These are phyloP conservation scores for Termitomyces sp. DNA, from an alignment of 768 basidiomycete genomes.

Conservation along the genomic window DNA sequence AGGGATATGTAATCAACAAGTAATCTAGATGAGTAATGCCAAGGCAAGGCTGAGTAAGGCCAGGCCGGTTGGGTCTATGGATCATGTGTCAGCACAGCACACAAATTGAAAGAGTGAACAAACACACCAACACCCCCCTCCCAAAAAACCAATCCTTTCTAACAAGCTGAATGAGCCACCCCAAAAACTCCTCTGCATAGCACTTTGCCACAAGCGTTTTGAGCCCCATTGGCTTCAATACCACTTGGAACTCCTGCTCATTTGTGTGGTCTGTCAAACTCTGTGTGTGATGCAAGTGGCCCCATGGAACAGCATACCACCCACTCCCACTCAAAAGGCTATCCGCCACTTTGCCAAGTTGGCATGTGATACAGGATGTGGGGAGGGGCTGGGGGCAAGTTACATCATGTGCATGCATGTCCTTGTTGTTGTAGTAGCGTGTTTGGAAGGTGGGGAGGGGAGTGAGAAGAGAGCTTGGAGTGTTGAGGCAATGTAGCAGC, in stretches of 20 bases:
- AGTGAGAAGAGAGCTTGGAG: slow-evolving; percentile 86
- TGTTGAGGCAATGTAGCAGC: slow-evolving; percentile 97
- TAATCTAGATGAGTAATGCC: too few relatives aligned
- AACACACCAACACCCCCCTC: too few relatives aligned
- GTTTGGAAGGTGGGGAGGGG: slow-evolving; percentile 69
- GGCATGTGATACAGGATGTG: slow-evolving; percentile 89
- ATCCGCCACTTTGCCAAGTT: slow-evolving; percentile 89
- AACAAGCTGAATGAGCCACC: slow-evolving; percentile 71
- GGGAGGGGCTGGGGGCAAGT: slow-evolving; percentile 67
- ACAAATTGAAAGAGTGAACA: too few relatives aligned
- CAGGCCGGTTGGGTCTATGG: too few relatives aligned
- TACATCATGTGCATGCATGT: slow-evolving; percentile 64
- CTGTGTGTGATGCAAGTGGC: too few relatives aligned
- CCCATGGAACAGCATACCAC: slow-evolving; percentile 80
- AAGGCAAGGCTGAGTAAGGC: too few relatives aligned
- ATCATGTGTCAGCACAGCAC: too few relatives aligned
- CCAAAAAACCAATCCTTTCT: too few relatives aligned
- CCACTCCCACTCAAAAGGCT: slow-evolving; percentile 93
- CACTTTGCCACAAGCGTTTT: slow-evolving; percentile 90
- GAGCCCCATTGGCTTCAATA: slow-evolving; percentile 78
- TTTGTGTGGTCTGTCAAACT: too few relatives aligned
- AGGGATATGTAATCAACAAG: too few relatives aligned
- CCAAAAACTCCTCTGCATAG: slow-evolving; percentile 93
- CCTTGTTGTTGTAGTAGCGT: slow-evolving; percentile 50
- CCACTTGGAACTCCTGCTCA: slow-evolving; percentile 73